Base-by-base conservation (phyloP, 176 grass and related monocot genomes). In the Hsuehochloa calcarea region DNA sequence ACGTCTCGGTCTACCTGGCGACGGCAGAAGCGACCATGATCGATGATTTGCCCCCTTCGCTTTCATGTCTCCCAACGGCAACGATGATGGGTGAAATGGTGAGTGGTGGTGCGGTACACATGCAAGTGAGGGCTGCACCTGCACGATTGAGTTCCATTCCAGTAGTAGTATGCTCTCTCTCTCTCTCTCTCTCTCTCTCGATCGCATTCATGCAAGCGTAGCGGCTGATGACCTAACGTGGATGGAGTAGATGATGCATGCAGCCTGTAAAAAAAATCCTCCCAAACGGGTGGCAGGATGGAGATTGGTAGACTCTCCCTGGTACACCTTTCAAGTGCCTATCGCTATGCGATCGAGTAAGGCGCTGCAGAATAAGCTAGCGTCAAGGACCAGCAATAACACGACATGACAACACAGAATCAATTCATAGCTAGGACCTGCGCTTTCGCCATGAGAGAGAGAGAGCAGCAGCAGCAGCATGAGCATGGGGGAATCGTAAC, bases 271-370 rank as follows among this genome's bases (percentile, higher is more conserved):
- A 51, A 51, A 51, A 13, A 47, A 45, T 11, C 16, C 47, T 50
- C 47, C 4, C 14, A 50, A 15, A 50, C 13, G 13, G 47, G 4
- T 50, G 25, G 50, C 6, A 8, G 52, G 65, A n/a, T 8, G 54
- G 19, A 29, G 54, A 72, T 61, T 10, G 80, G 62, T 62, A n/a
- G 68, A 35, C 25, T 37, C 52, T 14, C 8, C 5, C 23, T 4
- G n/a, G 80, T 82, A 62, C 80, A 46, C 41, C 41, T 25, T 49
- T 71, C 66, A 9, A 73, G 68, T 63, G 55, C 55, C 43, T 16
- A 14, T 31, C 61, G 12, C 26, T 2, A 7, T 7, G 12, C 26
- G 61, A 65, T 65, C 63, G 29, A 27, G 59, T 59, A 52, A 19
- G 50, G 50, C 50, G 15, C 50, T 3, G 22, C 10, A 59, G 4